phyloP scores from a whole-genome alignment of 805 yeast species.

The Candida parachauliodes region DNA sequence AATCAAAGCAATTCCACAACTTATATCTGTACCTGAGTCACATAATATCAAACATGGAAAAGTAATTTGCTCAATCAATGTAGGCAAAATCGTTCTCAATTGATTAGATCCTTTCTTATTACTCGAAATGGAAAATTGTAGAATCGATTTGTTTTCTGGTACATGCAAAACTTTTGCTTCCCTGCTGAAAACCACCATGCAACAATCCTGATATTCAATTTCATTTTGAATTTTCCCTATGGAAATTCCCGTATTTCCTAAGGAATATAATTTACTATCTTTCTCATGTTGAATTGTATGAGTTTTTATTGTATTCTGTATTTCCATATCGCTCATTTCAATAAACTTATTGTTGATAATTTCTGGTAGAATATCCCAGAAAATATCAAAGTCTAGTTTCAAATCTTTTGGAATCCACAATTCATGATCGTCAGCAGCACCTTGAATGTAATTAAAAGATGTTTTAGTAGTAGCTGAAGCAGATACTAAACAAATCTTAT shows the following conservation, averaged over 20 bases:
- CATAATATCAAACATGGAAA: slow-evolving; percentile 46
- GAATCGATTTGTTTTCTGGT: slow-evolving; percentile 9
- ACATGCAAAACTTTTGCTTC: slow-evolving; percentile 5
- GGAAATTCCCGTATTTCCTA: slow-evolving; percentile 21
- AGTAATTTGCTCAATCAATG: slow-evolving; percentile 28
- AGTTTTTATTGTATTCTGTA: slow-evolving; percentile 16
- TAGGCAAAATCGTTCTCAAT: slow-evolving; percentile 47
- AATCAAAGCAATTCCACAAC: slow-evolving; percentile 56
- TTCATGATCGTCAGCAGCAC: slow-evolving; percentile 95
- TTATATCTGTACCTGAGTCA: slow-evolving; percentile 62
- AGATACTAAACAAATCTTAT: slow-evolving; percentile 46
- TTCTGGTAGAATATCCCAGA: slow-evolving; percentile 44
- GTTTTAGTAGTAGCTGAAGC: slow-evolving; percentile 40
- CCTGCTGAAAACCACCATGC: slow-evolving; percentile 19
- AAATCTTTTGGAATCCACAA: slow-evolving; percentile 57
- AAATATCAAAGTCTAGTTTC: slow-evolving; percentile 17
- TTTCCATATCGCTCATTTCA: slow-evolving; percentile 21
- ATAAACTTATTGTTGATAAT: slow-evolving; percentile 21
- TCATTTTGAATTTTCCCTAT: slow-evolving; percentile 23
- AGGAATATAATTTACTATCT: background rate
- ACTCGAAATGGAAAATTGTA: slow-evolving; percentile 19
- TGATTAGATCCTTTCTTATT: slow-evolving; percentile 67
- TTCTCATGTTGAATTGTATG: background rate
- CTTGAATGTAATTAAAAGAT: slow-evolving; percentile 62
- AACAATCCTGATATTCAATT: slow-evolving; percentile 10